Conservation (phyloP, 225 moss, liverwort and hornwort species). For the Straminergon stramineum region DNA sequence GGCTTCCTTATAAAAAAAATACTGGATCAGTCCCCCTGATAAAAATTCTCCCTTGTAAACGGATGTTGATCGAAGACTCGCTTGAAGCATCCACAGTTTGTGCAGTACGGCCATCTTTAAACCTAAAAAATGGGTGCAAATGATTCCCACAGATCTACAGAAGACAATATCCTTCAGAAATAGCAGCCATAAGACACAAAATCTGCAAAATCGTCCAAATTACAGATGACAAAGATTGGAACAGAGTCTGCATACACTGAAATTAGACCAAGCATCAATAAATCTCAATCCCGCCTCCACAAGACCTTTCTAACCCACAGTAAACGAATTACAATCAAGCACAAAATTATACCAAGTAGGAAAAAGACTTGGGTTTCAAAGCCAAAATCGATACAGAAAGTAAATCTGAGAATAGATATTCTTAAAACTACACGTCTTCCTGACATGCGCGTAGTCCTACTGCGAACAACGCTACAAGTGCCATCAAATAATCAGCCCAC, state of each 20-base stretch:
- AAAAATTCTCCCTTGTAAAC: background rate
- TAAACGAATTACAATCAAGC: background rate
- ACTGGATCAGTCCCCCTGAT: background rate
- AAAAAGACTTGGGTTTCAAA: background rate
- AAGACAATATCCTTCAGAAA: background rate
- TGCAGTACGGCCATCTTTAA: constrained; percentile 34
- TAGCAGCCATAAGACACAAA: background rate
- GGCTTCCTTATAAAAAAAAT: background rate
- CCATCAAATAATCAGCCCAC: background rate
- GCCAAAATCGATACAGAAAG: background rate
- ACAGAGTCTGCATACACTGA: background rate
- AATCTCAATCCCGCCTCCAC: background rate
- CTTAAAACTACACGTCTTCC: background rate
- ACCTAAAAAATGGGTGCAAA: background rate
- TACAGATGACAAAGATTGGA: background rate
- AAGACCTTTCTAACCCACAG: background rate
- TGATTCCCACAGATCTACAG: background rate
- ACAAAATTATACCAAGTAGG: background rate
- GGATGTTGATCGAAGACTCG: constrained; percentile 7
- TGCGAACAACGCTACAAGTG: background rate
- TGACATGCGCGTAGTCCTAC: background rate
- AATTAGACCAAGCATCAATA: background rate
- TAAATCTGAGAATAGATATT: background rate
- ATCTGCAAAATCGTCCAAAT: background rate
- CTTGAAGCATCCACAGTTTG: constrained; percentile 27